phyloP scores from a whole-genome alignment of 306 rosid species.

The Quercus berberidifolia region DNA sequence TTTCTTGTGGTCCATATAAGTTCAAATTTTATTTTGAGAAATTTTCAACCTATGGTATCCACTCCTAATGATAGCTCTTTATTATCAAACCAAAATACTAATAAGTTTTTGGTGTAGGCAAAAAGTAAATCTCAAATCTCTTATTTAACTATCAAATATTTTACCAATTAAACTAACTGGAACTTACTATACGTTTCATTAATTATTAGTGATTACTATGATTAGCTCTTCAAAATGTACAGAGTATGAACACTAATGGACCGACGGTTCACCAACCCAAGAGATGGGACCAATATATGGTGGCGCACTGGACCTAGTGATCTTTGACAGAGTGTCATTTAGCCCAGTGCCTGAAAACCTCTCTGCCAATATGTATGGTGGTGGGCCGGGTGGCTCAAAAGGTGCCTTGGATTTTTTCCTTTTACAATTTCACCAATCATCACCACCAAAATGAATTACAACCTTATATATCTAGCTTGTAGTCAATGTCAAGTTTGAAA shows the following conservation, averaged over 20 bases:
- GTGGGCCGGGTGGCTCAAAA: too few relatives aligned
- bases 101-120: rapidly evolving
- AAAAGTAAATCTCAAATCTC: rapidly evolving
- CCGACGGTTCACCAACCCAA: neutral
- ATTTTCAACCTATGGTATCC: rapidly evolving
- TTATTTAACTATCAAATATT: rapidly evolving
- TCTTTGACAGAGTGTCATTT: neutral
- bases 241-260: neutral
- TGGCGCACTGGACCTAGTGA: neutral
- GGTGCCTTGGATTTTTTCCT: too few relatives aligned
- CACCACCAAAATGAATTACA: neutral
- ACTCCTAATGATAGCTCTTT: rapidly evolving
- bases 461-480: too few relatives aligned
- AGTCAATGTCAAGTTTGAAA: too few relatives aligned
- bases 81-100: rapidly evolving
- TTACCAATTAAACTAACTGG: rapidly evolving
- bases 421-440: neutral
- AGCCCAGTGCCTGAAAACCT: neutral
- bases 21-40: too few relatives aligned
- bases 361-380: too few relatives aligned
- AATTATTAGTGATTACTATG: too few relatives aligned
- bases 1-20: too few relatives aligned
- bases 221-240: neutral
- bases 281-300: neutral
- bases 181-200: too few relatives aligned